Percentiles rank a stretch among this genome's conserved stretches.
Evolutionary conservation across 2,329 filamentous ascomycete species (phyloP).

Genomic region (Arthrinium phaeospermum): DNA sequence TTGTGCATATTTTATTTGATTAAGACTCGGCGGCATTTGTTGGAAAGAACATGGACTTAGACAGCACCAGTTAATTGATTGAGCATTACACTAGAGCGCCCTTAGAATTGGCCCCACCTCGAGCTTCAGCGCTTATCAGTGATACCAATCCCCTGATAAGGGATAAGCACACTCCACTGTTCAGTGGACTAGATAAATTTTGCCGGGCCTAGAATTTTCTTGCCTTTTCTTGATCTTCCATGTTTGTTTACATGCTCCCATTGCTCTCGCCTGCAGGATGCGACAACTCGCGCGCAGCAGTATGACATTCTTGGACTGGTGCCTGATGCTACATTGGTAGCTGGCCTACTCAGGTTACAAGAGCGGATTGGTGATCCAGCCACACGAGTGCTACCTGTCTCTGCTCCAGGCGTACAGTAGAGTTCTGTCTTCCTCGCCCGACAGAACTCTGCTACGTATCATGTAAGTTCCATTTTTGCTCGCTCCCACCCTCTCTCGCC

Average conservation of each 20-base stretch:
- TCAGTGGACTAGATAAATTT: not conserved
- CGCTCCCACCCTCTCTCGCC: not conserved
- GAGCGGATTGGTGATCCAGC: not conserved
- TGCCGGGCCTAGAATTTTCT: not conserved
- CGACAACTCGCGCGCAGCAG: not conserved
- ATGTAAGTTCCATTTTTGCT: not conserved
- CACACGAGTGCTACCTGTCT: not conserved
- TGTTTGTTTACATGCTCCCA: constrained; percentile 1
- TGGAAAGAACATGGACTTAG: not conserved
- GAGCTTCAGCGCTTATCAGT: not conserved
- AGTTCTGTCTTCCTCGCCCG: not conserved
- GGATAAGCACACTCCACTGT: constrained; percentile 3
- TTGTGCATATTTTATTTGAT: not conserved
- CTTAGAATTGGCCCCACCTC: not conserved
- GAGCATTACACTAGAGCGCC: not conserved
- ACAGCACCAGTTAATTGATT: not conserved
- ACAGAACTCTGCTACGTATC: not conserved
- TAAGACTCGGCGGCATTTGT: not conserved
- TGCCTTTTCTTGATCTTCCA: not conserved
- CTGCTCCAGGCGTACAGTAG: not conserved
- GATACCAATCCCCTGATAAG: not conserved
- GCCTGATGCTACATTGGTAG: not conserved
- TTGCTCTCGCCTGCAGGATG: not conserved
- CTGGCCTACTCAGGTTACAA: not conserved
- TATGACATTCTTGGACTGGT: not conserved